Conservation (phyloP, 208 protist species). For the Leishmania lainsoni region DNA sequence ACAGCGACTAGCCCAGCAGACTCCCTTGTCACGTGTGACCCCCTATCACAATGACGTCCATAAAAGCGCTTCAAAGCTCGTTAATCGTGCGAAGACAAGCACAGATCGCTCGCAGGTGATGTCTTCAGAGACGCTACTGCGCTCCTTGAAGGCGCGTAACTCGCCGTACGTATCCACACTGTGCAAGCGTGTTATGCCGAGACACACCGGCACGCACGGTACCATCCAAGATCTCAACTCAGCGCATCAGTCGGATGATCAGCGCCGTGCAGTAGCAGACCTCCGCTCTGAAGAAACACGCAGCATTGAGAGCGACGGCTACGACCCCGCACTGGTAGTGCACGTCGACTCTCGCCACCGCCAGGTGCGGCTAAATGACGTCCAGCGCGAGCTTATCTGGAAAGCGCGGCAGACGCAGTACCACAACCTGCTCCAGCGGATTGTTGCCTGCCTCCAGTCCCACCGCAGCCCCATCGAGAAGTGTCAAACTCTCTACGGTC, state of each 20-base stretch:
- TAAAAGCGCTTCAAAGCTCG: too few relatives aligned
- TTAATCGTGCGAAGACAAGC: background rate
- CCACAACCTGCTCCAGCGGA: conserved; percentile 46
- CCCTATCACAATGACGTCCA: background rate
- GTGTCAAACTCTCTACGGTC: conserved; percentile 51
- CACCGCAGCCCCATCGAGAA: conserved; percentile 75
- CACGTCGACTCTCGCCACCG: conserved; percentile 39
- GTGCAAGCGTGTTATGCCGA: conserved; percentile 16
- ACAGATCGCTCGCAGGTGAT: background rate
- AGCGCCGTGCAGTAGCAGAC: conserved; percentile 15
- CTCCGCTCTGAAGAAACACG: conserved; percentile 17
- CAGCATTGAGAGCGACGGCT: conserved; percentile 7
- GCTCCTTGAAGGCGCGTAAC: conserved; percentile 8
- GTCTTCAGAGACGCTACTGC: conserved; percentile 7
- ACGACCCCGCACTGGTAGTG: conserved; percentile 67
- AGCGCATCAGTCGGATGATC: conserved; percentile 16
- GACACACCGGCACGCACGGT: conserved; percentile 26
- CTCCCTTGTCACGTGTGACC: background rate
- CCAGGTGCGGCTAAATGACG: conserved; percentile 47
- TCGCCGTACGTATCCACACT: conserved; percentile 17
- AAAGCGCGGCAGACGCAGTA: conserved; percentile 62
- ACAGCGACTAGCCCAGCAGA: background rate
- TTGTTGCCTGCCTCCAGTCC: conserved; percentile 64
- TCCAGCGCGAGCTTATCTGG: conserved; percentile 65
- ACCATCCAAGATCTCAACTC: conserved; percentile 12